These are phyloP conservation scores for Mrakia blollopis DNA, from an alignment of 768 basidiomycete species.

Conservation along the genomic window DNA sequence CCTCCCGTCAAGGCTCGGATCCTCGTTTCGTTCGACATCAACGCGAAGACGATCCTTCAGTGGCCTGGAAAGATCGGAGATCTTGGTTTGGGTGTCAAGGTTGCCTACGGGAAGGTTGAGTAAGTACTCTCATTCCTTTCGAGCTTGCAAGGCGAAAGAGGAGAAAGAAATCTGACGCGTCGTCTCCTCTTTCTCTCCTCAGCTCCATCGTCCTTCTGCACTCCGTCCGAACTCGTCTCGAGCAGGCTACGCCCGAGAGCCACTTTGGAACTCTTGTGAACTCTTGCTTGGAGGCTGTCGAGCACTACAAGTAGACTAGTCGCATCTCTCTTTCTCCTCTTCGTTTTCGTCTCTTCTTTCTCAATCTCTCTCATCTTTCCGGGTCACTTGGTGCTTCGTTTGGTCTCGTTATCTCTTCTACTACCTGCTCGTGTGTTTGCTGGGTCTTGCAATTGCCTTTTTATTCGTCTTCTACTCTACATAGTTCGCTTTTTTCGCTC, in stretches of 20 bases:
- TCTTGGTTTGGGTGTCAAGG: conserved; percentile 33
- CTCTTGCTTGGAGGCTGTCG: conserved; percentile 24
- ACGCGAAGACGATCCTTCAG: conserved; percentile 17
- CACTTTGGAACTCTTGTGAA: conserved; percentile 19
- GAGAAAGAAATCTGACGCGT: not conserved
- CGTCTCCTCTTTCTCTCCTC: not conserved
- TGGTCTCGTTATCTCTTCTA: too few species aligned
- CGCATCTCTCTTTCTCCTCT: too few species aligned
- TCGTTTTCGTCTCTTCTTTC: too few species aligned
- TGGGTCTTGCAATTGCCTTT: too few species aligned
- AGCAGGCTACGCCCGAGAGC: not conserved
- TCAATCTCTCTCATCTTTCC: too few species aligned
- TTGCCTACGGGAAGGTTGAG: conserved; percentile 38
- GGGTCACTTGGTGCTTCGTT: too few species aligned
- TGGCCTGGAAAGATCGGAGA: conserved; percentile 37
- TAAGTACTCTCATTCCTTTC: not conserved
- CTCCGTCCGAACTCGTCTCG: conserved; percentile 6
- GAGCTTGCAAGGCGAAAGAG: not conserved
- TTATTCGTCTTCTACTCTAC: too few species aligned
- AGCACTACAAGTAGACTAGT: not conserved
- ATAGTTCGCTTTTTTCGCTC: too few species aligned
- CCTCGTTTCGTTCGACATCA: conserved; percentile 33
- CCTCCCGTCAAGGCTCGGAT: conserved; percentile 34
- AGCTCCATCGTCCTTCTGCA: not conserved
- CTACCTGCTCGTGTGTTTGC: too few species aligned